Base-by-base conservation (phyloP, 2,329 filamentous ascomycete species). In the Colletotrichum sp. region DNA sequence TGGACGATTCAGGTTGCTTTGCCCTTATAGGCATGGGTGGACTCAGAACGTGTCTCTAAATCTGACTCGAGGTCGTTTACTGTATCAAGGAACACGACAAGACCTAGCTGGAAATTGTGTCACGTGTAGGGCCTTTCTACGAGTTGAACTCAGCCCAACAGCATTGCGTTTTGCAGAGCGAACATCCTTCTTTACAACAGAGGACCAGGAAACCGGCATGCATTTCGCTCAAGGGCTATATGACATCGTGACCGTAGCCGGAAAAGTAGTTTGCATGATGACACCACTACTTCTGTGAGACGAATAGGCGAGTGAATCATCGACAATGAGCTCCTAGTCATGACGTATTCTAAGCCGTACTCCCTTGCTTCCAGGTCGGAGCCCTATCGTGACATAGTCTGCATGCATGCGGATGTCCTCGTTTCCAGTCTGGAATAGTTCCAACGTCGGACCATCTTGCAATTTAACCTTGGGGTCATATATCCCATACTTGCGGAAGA, bases 221-320 rank as follows among this genome's bases (percentile, higher is more conserved):
- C 18, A 4, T 12, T 21, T 12, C 5, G 2, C 9, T 7, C 3
- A 49, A 12, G 18, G 3, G 15, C 5, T 49, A 6, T 8, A 21
- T 12, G 44, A 12, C 5, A 21, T 21, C 10, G 0, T 49, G 9
- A 21, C 0, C 18, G 9, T 49, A 10, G 1, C 9, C 15, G 18
- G 0, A 21, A n/a, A 8, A 6, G 9, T 7, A n/a, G 9, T 4
- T n/a, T n/a, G 15, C 39, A n/a, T 49, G 18, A n/a, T 12, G 4
- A 12, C 1, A 21, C 5, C 1, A 49, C 39, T 49, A 12, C 39
- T n/a, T 6, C 10, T 49, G 6, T 1, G 39, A 21, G 18, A 7
- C 18, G 1, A n/a, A 6, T 16, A 44, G 9, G 18, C 18, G 8
- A n/a, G 8, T n/a, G 9, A 2, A 4, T 12, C 7, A 3, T n/a